Evolutionary conservation across 352 stramenopile species (phyloP).

Genomic region (Pythium apleroticum): DNA sequence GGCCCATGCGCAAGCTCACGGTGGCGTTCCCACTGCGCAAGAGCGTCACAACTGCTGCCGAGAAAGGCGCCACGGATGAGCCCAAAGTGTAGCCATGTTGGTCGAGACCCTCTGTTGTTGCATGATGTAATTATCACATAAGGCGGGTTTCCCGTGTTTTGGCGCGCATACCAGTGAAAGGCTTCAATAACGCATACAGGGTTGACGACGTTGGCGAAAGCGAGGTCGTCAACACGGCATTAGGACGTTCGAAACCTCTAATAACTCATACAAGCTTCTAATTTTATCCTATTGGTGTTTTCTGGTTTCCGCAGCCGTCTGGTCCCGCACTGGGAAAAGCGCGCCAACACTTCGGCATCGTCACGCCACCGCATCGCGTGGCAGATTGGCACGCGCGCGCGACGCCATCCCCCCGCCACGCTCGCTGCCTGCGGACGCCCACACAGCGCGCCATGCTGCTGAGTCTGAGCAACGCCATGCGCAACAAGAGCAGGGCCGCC

Average conservation of each 20-base stretch:
- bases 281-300: background rate
- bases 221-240: background rate
- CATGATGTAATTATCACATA: constrained; percentile 4
- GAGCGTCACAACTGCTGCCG: background rate
- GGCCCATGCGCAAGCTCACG: constrained; percentile 16
- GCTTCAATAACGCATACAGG: constrained; percentile 15
- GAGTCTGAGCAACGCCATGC: constrained; percentile 27
- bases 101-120: background rate
- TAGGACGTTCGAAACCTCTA: background rate
- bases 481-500: constrained; percentile 9
- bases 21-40: background rate
- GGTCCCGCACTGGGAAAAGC: constrained; percentile 1
- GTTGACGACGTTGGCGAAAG: constrained; percentile 1
- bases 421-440: background rate
- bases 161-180: constrained; percentile 11
- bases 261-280: background rate
- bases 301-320: background rate
- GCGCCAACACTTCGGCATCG: constrained; percentile 3
- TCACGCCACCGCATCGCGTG: constrained; percentile 1
- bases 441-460: constrained; percentile 21
- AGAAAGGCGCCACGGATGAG: background rate
- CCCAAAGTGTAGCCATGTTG: constrained; percentile 21
- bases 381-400: no score
- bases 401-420: no score
- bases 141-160: background rate